Percentiles rank a stretch among this genome's conserved stretches.
phyloP scores from a whole-genome alignment of 306 rosid genomes.

The Arachis hypogaea region DNA sequence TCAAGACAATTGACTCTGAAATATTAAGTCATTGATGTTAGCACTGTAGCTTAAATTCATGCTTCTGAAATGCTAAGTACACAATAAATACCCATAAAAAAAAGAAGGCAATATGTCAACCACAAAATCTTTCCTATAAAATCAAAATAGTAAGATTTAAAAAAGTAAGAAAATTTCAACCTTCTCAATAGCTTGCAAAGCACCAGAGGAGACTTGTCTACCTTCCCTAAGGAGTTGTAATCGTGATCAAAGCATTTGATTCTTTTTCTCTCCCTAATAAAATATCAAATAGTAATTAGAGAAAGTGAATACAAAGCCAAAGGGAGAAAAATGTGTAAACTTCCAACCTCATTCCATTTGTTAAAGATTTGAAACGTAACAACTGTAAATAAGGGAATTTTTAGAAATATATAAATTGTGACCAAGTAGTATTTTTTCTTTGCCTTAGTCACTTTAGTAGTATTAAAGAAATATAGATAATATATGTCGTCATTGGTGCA shows the following conservation, averaged over 20 bases:
- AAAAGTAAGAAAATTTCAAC: slow-evolving; percentile 32
- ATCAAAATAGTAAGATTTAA: slow-evolving; percentile 4
- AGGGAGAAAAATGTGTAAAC: no score
- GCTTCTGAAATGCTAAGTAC: slow-evolving; percentile 51
- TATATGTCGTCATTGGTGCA: no score
- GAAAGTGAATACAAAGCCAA: not conserved
- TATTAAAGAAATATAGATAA: no score
- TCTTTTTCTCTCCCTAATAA: slow-evolving; percentile 66
- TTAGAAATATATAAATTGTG: no score
- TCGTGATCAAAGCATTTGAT: slow-evolving; percentile 43
- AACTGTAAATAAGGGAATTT: no score
- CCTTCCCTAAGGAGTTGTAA: slow-evolving; percentile 56
- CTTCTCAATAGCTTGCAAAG: slow-evolving; percentile 42
- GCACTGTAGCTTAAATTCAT: slow-evolving; percentile 48
- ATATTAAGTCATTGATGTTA: slow-evolving; percentile 20
- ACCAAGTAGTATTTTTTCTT: no score
- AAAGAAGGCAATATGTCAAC: slow-evolving; percentile 19
- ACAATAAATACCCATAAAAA: not conserved
- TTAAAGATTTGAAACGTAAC: no score
- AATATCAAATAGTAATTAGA: slow-evolving; percentile 4
- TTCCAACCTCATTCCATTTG: no score
- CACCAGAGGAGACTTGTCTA: slow-evolving; percentile 37
- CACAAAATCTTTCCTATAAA: not conserved
- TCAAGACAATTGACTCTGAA: slow-evolving; percentile 18
- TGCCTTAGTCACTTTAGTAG: no score